Conservation (phyloP, 164 flowering plant genomes). For the Berberis thunbergii region DNA sequence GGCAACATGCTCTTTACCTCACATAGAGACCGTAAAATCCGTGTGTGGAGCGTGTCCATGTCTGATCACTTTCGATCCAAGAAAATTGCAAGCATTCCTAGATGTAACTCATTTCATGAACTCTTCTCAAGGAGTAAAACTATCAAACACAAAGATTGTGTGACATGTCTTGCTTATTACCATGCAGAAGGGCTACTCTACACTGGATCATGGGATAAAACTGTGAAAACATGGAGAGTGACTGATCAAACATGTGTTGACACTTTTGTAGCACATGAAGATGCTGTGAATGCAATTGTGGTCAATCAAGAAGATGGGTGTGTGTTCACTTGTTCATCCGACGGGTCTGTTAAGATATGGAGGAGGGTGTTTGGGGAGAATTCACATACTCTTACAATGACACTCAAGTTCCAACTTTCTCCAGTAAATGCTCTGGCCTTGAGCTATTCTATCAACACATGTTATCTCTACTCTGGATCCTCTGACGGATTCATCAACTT, state of each 20-base stretch:
- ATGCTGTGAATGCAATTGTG: constrained; percentile 22
- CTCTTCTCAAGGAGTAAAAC: constrained; percentile 13
- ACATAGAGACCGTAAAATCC: constrained; percentile 27
- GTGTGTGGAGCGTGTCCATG: constrained; percentile 22
- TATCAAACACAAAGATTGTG: constrained; percentile 25
- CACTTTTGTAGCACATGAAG: constrained; percentile 35
- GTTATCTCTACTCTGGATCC: constrained; percentile 35
- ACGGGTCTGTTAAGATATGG: constrained; percentile 48
- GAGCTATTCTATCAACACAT: constrained; percentile 11
- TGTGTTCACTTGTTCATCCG: constrained; percentile 41
- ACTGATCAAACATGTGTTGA: constrained; percentile 26
- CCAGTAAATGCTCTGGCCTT: constrained; percentile 36
- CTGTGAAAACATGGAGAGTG: constrained; percentile 32
- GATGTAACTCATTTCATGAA: background rate
- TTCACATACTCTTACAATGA: constrained; percentile 42
- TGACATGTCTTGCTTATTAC: constrained; percentile 48
- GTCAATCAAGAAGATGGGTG: constrained; percentile 42
- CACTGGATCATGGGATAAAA: constrained; percentile 38
- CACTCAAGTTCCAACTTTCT: constrained; percentile 32
- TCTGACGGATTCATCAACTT: constrained; percentile 35
- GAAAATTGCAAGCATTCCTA: constrained; percentile 18
- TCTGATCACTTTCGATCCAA: constrained; percentile 14
- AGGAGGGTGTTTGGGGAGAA: constrained; percentile 28
- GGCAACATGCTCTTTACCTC: constrained; percentile 30
- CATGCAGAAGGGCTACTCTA: constrained; percentile 30